Conservation (phyloP, 495 filamentous ascomycete species). For the Neurospora sp. region DNA sequence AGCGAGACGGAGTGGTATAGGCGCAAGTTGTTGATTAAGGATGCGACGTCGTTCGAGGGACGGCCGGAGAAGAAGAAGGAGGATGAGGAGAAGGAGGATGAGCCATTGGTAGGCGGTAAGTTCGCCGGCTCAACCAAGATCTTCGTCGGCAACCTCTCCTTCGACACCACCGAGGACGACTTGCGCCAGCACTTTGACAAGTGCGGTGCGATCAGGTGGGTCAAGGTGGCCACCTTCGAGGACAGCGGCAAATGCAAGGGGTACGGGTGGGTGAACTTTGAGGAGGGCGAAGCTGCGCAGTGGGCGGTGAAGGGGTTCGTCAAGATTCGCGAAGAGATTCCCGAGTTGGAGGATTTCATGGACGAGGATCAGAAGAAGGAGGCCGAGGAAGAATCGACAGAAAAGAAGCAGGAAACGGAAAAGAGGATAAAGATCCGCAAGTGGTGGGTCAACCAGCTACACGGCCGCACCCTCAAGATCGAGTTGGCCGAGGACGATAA, state of each 20-base stretch:
- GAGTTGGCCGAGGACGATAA: conserved; percentile 89
- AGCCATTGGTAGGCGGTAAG: conserved; percentile 8
- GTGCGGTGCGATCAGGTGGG: conserved; percentile 68
- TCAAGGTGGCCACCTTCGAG: conserved; percentile 89
- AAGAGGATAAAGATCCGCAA: conserved; percentile 53
- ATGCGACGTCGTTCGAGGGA: conserved; percentile 75
- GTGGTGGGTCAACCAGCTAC: conserved; percentile 72
- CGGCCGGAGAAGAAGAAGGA: conserved; percentile 44
- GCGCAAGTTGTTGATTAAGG: conserved; percentile 82
- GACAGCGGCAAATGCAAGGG: conserved; percentile 97
- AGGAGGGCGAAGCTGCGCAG: conserved; percentile 59
- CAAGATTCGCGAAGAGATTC: conserved; percentile 46
- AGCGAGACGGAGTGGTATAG: conserved; percentile 69
- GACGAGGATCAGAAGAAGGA: conserved; percentile 30
- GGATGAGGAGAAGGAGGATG: conserved; percentile 17
- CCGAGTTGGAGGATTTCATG: conserved; percentile 47
- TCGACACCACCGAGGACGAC: conserved; percentile 72
- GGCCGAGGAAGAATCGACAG: no score
- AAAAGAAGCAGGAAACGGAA: conserved; percentile 9
- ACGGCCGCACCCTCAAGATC: conserved; percentile 70
- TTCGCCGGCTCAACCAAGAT: conserved; percentile 51
- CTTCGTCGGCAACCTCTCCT: conserved; percentile 87
- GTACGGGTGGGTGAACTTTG: conserved; percentile 89
- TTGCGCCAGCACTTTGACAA: conserved; percentile 67
- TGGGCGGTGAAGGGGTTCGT: conserved; percentile 77